Evolutionary conservation across 495 filamentous ascomycete species (phyloP).

Genomic region (Chlorociboria aeruginascens): DNA sequence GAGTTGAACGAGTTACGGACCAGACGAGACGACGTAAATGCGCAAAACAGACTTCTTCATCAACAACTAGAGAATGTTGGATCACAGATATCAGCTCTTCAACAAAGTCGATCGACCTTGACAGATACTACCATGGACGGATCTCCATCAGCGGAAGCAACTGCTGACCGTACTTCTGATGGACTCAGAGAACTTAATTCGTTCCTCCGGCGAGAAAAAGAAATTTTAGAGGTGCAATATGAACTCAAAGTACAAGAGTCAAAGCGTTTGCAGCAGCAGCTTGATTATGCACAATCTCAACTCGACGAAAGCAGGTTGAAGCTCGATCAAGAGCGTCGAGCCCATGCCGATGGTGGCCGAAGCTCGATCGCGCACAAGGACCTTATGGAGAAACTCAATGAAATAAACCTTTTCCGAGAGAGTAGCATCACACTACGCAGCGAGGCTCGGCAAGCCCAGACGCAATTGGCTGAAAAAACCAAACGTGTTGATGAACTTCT

Average conservation of each 20-base stretch:
- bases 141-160: slow-evolving; percentile 20
- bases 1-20: slow-evolving; percentile 69
- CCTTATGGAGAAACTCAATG: slow-evolving; percentile 83
- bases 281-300: slow-evolving; percentile 73
- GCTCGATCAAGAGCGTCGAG: slow-evolving; percentile 73
- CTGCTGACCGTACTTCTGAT: slow-evolving; percentile 41
- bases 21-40: slow-evolving; percentile 65
- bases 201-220: slow-evolving; percentile 90
- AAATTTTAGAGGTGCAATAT: slow-evolving; percentile 91
- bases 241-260: slow-evolving; percentile 77
- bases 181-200: slow-evolving; percentile 79
- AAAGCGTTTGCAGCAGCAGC: slow-evolving; percentile 77
- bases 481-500: slow-evolving; percentile 61
- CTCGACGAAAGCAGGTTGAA: slow-evolving; percentile 78
- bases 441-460: slow-evolving; percentile 67
- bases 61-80: slow-evolving; percentile 76
- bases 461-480: slow-evolving; percentile 60
- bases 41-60: slow-evolving; percentile 81
- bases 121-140: slow-evolving; percentile 33
- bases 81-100: slow-evolving; percentile 61
- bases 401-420: slow-evolving; percentile 89
- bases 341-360: slow-evolving; percentile 59
- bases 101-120: slow-evolving; percentile 51
- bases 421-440: slow-evolving; percentile 79
- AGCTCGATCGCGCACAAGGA: slow-evolving; percentile 68